phyloP scores from a whole-genome alignment of 2,329 filamentous ascomycete species.

The Paecilomyces variotii region DNA sequence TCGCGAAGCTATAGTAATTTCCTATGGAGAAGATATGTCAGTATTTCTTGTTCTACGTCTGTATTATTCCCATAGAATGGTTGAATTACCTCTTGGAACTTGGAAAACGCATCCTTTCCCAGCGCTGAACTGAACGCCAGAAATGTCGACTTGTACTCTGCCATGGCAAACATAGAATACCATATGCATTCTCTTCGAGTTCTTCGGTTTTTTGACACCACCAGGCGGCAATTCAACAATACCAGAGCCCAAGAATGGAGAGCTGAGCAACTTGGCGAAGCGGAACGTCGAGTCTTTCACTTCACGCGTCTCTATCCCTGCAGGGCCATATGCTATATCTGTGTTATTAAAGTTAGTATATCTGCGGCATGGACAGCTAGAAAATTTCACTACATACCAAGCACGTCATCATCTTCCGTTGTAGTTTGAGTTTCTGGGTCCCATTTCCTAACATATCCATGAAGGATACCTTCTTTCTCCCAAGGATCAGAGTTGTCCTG shows the following conservation, averaged over 20 bases:
- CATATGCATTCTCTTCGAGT: conserved; percentile 94
- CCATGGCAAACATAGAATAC: conserved; percentile 85
- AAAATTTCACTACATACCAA: conserved; percentile 22
- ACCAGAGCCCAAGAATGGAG: conserved; percentile 81
- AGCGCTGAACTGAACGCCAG: conserved; percentile 60
- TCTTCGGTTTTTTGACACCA: conserved; percentile 80
- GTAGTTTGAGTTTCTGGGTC: conserved; percentile 30
- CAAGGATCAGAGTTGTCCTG: conserved; percentile 34
- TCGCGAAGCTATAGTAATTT: conserved; percentile 87
- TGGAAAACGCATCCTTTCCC: conserved; percentile 86
- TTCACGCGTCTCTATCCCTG: conserved; percentile 50
- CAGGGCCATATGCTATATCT: conserved; percentile 55
- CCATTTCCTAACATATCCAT: conserved; percentile 38
- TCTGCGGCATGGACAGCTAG: conserved; percentile 1
- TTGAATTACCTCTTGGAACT: conserved; percentile 76
- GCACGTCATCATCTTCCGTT: conserved; percentile 31
- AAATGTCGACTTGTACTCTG: conserved; percentile 66
- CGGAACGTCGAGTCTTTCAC: conserved; percentile 64
- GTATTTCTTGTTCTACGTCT: background rate
- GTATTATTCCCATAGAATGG: background rate
- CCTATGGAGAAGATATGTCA: conserved; percentile 45
- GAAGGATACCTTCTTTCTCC: conserved; percentile 37
- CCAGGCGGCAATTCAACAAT: conserved; percentile 81
- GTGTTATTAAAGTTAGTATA: conserved; percentile 13
- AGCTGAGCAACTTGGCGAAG: conserved; percentile 79